Base-by-base conservation (phyloP, 345 rosid species). In the Bruguiera gymnorhiza region DNA sequence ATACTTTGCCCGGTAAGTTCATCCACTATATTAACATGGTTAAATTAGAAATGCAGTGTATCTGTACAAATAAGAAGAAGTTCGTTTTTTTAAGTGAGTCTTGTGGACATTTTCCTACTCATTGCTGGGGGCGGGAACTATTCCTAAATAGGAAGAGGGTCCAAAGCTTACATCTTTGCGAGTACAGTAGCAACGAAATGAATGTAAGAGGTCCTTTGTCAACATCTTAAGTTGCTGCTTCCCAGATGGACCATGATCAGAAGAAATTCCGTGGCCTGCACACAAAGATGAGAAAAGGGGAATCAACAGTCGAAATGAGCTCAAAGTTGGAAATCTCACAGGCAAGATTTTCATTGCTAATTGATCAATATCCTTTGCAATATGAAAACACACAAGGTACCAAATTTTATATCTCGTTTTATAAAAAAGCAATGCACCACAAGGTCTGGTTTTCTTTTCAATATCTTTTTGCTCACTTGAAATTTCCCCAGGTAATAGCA, bases 111-210 rank as follows among this genome's bases (percentile, higher is more conserved):
- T 15, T 3, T 21, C 16, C 16, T 23, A 56, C 30, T 56, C 60
- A 24, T 21, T 21, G 24, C 30, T 27, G 11, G 24, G 15, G 3
- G 9, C 60, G 4, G 29, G 16, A 21, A 56, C 29, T 55, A 23
- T 56, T 56, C 24, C 24, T 56, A 27, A 8, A 36, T 4, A n/a
- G 29, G 54, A 11, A 26, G 20, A 18, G 43, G 36, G 7, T 36
- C 48, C 8, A 4, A 27, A 70, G 59, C 83, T 1, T 76, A 88
- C 97, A 64, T 92, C 96, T 82, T 95, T 95, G 32, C 94, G 93
- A 29, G 93, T 87, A 66, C 98, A 87, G 30, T 85, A 95, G 83
- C 97, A 95, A 66, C 80, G 97, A 79, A 87, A 90, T 36, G 96
- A 78, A 75, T 87, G 83, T 75, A 95, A 90, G 48, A 95, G 82